Evolutionary conservation across 1,139 yeast species (phyloP), one percentile per base, ranked within the genome.

Genomic region (Candida labiduridarum): DNA sequence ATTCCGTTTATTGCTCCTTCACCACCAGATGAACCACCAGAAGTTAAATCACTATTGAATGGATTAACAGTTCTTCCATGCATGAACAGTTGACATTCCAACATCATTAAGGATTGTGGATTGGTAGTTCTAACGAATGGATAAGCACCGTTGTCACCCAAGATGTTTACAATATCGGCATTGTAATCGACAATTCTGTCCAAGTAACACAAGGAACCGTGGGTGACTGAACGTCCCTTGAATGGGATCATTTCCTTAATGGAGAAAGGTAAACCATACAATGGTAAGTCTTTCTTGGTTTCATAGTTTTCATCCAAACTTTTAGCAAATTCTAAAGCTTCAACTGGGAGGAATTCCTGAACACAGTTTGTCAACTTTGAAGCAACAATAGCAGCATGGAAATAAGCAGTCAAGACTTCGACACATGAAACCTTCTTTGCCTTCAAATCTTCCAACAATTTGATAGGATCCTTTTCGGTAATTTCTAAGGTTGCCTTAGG

Each of bases 71-170:
- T 76, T 54, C 82, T 68, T 2, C 85, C 85, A 41, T 67, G 70
- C 56, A 77, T 69, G 62, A 75, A 76, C 61, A 79, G 79, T 54
- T 72, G 68, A 29, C 81, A 75, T 54, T 79, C 84, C 45, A 79
- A 64, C 56, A 78, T 82, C 86, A 83, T 82, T 56, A 82, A 64
- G 10, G 80, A 65, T 63, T 81, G 85, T 10, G 87, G 87, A 55
- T 79, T 73, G 42, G 79, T 75, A 2, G 86, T 81, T 63, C 85
- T 68, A 34, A 72, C 59, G 48, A 56, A 61, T 11, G 59, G 56
- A 34, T 62, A 59, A 3, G 64, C 67, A 6, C 67, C 69, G 35
- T 49, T 51, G 22, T 49, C 53, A 25, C 30, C 46, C 48, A 62
- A 50, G 22, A 62, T 60, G 25, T 59, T 52, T 27, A 60, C 65